Conservation (phyloP, 805 yeast species). For the Candida sanyiensis region DNA sequence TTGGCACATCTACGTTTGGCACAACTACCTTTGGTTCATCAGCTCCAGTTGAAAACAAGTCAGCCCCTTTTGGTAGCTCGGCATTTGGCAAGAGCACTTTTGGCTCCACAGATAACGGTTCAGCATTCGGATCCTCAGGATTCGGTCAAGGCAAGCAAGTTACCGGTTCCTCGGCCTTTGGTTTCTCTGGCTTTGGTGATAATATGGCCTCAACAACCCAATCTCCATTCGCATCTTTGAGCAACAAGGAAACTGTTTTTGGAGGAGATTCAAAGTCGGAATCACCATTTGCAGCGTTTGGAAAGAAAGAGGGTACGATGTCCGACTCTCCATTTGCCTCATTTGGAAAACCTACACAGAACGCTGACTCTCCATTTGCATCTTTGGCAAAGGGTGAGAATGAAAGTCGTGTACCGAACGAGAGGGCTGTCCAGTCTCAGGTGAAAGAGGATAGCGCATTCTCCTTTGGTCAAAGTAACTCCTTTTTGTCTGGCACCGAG, state of each 20-base stretch:
- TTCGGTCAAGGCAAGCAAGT: conserved; percentile 21
- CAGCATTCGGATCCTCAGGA: conserved; percentile 15
- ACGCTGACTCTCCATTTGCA: conserved; percentile 13
- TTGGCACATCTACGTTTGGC: conserved; percentile 17
- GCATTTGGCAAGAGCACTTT: no score
- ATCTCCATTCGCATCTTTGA: conserved; percentile 13
- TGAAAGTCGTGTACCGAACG: no score
- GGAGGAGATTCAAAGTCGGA: conserved; percentile 4
- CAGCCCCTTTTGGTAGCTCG: no score
- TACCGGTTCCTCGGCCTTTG: conserved; percentile 5
- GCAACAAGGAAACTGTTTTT: background rate
- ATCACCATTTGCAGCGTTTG: conserved; percentile 19
- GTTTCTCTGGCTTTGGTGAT: background rate
- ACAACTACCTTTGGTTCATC: conserved; percentile 5
- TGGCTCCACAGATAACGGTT: background rate
- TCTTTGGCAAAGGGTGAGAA: conserved; percentile 10
- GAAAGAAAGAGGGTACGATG: conserved; percentile 9
- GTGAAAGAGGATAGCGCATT: no score
- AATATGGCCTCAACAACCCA: background rate
- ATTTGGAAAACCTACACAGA: conserved; percentile 11
- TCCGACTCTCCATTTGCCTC: conserved; percentile 23
- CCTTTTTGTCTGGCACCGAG: conserved; percentile 2
- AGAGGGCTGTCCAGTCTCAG: no score
- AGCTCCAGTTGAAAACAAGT: no score
- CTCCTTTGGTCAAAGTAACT: background rate